Conservation (phyloP, 2,329 filamentous ascomycete species). For the Acrocalymma vagum region DNA sequence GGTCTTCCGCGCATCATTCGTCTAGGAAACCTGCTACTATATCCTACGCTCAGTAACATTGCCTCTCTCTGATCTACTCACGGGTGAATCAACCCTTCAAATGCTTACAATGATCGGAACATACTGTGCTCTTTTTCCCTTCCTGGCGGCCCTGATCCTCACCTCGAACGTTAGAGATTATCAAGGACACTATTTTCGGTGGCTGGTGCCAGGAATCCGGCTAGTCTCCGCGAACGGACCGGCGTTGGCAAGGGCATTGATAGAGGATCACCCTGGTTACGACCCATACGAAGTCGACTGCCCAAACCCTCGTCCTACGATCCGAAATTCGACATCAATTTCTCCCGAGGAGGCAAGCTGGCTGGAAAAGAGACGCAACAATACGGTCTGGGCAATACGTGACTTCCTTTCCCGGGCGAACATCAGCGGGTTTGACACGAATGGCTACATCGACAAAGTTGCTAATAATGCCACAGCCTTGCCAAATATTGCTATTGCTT, state of each 20-base stretch:
- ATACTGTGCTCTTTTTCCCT: constrained; percentile 1
- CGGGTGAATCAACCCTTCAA: too few relatives aligned
- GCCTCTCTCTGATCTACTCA: too few relatives aligned
- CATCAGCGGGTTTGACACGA: constrained; percentile 76
- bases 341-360: constrained; percentile 75
- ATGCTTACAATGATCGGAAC: constrained; percentile 1
- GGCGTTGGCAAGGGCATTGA: not conserved
- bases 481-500: constrained; percentile 75
- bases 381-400: constrained; percentile 74
- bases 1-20: too few relatives aligned
- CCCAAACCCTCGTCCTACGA: constrained; percentile 68
- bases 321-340: constrained; percentile 68
- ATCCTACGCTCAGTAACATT: too few relatives aligned
- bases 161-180: not conserved
- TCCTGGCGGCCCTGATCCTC: not conserved
- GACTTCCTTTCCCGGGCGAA: constrained; percentile 73
- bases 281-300: constrained; percentile 72
- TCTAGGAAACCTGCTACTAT: too few relatives aligned
- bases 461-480: constrained; percentile 61
- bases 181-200: not conserved
- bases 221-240: not conserved
- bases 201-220: not conserved
- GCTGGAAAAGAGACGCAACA: constrained; percentile 72
- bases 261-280: constrained; percentile 66
- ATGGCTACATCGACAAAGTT: constrained; percentile 69